phyloP scores from a whole-genome alignment of 441 rosid species.

The Macaranga tanarius region DNA sequence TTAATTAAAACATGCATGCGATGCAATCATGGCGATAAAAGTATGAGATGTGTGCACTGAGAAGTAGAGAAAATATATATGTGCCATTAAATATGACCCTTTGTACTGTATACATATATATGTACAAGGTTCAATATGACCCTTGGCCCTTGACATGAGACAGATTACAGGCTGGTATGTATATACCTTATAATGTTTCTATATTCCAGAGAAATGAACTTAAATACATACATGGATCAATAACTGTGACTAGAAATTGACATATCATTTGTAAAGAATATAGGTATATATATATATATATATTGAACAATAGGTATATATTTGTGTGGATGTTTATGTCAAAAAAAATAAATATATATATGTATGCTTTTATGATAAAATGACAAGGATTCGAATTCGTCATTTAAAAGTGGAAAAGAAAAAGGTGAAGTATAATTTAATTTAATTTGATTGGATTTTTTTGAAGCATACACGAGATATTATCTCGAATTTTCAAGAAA shows the following conservation, averaged over 20 bases:
- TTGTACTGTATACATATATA: too few relatives aligned
- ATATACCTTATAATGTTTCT: neutral
- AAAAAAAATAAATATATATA: neutral
- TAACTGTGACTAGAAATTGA: conserved; percentile 7
- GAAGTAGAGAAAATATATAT: neutral
- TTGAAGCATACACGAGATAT: too few relatives aligned
- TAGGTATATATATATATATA: neutral
- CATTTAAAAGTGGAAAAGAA: conserved; percentile 4
- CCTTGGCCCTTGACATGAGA: conserved; percentile 21
- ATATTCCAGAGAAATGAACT: too few relatives aligned
- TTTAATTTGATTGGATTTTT: too few relatives aligned
- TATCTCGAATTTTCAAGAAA: conserved; percentile 11
- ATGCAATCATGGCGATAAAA: too few relatives aligned
- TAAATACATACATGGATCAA: neutral
- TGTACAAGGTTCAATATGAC: neutral
- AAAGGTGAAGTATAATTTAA: too few relatives aligned
- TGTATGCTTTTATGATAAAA: neutral
- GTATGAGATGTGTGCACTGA: neutral
- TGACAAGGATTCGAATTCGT: conserved; percentile 18
- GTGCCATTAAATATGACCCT: neutral
- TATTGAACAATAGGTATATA: neutral
- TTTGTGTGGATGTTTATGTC: too few relatives aligned
- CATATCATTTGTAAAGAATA: conserved; percentile 1
- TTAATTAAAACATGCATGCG: neutral
- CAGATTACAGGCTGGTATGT: neutral